These are phyloP conservation scores for Zymoseptoria brevis DNA, from an alignment of 2,329 filamentous ascomycete genomes.

Conservation along the genomic window DNA sequence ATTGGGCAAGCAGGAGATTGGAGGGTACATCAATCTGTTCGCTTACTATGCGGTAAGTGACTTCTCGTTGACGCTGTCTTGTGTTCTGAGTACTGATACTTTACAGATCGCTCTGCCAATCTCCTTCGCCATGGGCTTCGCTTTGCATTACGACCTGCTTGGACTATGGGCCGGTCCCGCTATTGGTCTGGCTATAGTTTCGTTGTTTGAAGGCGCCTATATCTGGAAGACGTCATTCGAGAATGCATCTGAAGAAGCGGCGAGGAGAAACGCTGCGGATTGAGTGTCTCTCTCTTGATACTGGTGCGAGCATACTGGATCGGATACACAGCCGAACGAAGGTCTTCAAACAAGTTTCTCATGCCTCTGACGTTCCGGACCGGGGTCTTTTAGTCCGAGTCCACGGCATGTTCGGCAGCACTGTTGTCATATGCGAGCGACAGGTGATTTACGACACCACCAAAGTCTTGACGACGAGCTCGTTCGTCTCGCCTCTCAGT, in stretches of 20 bases:
- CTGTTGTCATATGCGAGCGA: no score
- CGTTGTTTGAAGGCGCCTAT: constrained; percentile 49
- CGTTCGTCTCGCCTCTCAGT: constrained; percentile 13
- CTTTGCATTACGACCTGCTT: constrained; percentile 63
- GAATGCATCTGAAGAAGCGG: constrained; percentile 53
- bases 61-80: no score
- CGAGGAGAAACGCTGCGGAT: constrained; percentile 42
- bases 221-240: constrained; percentile 50
- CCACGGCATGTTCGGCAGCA: no score
- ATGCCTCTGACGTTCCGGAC: no score
- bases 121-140: constrained; percentile 70
- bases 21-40: constrained; percentile 78
- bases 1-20: constrained; percentile 79
- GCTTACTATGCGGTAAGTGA: constrained; percentile 63
- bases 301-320: no score
- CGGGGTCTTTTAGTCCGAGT: no score
- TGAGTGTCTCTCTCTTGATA: not conserved
- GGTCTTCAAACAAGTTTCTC: no score
- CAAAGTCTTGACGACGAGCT: no score
- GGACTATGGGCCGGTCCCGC: constrained; percentile 65
- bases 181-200: constrained; percentile 58
- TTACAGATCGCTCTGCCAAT: constrained; percentile 65
- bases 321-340: no score
- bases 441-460: no score
- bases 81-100: not conserved